Conservation (phyloP, 1,284 basidiomycete genomes). For the Tilletia horrida region DNA sequence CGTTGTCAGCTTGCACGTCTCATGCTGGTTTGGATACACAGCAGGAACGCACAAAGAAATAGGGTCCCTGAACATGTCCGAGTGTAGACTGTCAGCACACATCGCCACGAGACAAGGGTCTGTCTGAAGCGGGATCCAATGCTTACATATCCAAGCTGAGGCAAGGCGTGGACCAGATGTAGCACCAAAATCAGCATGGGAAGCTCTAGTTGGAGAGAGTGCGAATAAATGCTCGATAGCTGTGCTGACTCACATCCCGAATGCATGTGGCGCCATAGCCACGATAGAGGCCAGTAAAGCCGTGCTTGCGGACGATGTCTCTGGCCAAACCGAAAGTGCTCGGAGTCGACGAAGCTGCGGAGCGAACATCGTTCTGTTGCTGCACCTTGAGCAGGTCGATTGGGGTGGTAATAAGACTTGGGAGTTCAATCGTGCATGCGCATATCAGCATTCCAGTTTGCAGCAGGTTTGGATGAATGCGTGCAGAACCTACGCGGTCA, state of each 20-base stretch:
- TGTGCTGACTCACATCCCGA: conserved; percentile 26
- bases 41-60: conserved; percentile 31
- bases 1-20: neutral
- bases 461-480: too few relatives aligned
- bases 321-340: conserved; percentile 19
- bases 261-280: conserved; percentile 42
- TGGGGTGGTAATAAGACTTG: conserved; percentile 42
- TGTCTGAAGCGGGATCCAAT: neutral
- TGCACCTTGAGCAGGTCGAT: conserved; percentile 51
- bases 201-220: too few relatives aligned
- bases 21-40: neutral
- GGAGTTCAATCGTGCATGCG: neutral
- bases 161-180: too few relatives aligned
- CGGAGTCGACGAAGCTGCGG: neutral
- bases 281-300: conserved; percentile 35
- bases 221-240: too few relatives aligned
- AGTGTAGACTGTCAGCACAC: neutral
- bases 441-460: neutral
- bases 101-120: neutral
- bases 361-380: conserved; percentile 37
- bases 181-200: too few relatives aligned
- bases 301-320: conserved; percentile 27
- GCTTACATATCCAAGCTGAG: conserved; percentile 19
- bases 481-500: conserved; percentile 26
- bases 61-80: conserved; percentile 35